These are phyloP conservation scores for Rhodotorula paludigena DNA, from an alignment of 768 basidiomycete species.

Conservation along the genomic window DNA sequence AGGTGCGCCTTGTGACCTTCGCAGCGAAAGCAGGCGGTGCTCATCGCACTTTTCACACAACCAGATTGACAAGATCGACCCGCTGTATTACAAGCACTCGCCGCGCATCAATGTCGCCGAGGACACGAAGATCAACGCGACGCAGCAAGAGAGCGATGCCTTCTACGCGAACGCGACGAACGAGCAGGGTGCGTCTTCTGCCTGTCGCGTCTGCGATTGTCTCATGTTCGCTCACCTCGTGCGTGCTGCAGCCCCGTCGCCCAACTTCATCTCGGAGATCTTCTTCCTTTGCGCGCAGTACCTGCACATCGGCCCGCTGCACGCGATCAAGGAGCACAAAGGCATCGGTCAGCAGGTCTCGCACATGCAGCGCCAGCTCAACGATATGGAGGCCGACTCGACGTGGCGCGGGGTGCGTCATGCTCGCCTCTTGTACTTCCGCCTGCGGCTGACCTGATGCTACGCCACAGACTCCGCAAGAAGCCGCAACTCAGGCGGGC, in stretches of 20 bases:
- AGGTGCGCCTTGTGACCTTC: slow-evolving; percentile 61
- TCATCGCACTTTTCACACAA: too few relatives aligned
- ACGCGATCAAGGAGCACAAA: slow-evolving; percentile 69
- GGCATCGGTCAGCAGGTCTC: slow-evolving; percentile 48
- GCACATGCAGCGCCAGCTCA: slow-evolving; percentile 66
- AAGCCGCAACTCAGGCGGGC: not conserved
- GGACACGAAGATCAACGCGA: slow-evolving; percentile 89
- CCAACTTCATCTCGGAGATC: slow-evolving; percentile 91
- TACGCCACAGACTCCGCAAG: slow-evolving; percentile 4
- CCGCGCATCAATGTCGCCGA: slow-evolving; percentile 71
- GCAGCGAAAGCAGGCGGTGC: too few relatives aligned
- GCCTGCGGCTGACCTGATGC: not conserved
- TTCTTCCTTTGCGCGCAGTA: slow-evolving; percentile 84
- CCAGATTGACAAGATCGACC: slow-evolving; percentile 92
- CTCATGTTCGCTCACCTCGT: not conserved
- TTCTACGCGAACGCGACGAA: slow-evolving; percentile 52
- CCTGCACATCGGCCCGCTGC: slow-evolving; percentile 81
- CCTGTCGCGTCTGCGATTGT: too few relatives aligned
- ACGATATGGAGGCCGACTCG: slow-evolving; percentile 62
- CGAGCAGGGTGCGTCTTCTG: not conserved
- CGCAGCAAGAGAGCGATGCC: slow-evolving; percentile 72
- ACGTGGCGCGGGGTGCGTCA: slow-evolving; percentile 68
- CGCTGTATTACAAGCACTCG: slow-evolving; percentile 63
- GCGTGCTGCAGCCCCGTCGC: slow-evolving; percentile 54
- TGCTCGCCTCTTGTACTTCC: not conserved